A percentile compares a stretch with the other conserved stretches of the same genome.
phyloP scores from a whole-genome alignment of 495 filamentous ascomycete species.

The Cladorrhinum samala region DNA sequence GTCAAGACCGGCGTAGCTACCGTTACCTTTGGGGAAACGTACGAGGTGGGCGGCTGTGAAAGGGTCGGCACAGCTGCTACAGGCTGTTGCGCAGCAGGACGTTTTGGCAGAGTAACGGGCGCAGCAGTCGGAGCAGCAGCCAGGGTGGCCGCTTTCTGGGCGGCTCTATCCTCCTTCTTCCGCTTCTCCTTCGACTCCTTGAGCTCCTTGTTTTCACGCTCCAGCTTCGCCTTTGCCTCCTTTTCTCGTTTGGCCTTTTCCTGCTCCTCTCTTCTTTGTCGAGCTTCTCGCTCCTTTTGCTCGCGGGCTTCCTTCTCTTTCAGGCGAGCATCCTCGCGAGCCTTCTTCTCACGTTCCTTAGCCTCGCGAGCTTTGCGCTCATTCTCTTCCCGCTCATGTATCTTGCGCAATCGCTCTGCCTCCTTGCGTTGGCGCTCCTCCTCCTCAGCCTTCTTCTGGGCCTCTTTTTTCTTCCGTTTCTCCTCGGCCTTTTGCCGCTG shows the following conservation, averaged over 20 bases:
- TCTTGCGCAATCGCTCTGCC: slow-evolving; percentile 53
- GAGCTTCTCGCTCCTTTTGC: slow-evolving; percentile 58
- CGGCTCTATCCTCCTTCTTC: slow-evolving; percentile 41
- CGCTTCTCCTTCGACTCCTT: slow-evolving; percentile 44
- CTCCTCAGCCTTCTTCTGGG: slow-evolving; percentile 83
- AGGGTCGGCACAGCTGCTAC: slow-evolving; percentile 48
- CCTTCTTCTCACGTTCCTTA: slow-evolving; percentile 83
- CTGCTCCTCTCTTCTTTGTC: slow-evolving; percentile 59
- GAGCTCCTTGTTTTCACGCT: slow-evolving; percentile 50
- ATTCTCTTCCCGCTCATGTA: slow-evolving; percentile 78
- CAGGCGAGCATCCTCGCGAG: slow-evolving; percentile 54
- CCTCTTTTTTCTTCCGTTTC: slow-evolving; percentile 84
- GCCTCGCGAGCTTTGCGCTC: slow-evolving; percentile 72
- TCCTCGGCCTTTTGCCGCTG: slow-evolving; percentile 75
- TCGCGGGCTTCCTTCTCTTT: slow-evolving; percentile 66
- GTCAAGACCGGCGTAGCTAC: slow-evolving; percentile 75
- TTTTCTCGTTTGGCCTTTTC: slow-evolving; percentile 55
- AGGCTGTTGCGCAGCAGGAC: slow-evolving; percentile 44
- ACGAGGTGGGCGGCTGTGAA: slow-evolving; percentile 35
- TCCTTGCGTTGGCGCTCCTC: slow-evolving; percentile 73
- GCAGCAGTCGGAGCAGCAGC: slow-evolving; percentile 28
- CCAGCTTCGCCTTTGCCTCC: slow-evolving; percentile 26
- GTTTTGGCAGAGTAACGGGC: slow-evolving; percentile 41
- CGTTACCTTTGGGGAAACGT: slow-evolving; percentile 71
- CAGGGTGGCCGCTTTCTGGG: slow-evolving; percentile 33